Evolutionary conservation across 2,329 filamentous ascomycete genomes (phyloP), one percentile per base, ranked within the genome.

Genomic region (Botrytis medusae): DNA sequence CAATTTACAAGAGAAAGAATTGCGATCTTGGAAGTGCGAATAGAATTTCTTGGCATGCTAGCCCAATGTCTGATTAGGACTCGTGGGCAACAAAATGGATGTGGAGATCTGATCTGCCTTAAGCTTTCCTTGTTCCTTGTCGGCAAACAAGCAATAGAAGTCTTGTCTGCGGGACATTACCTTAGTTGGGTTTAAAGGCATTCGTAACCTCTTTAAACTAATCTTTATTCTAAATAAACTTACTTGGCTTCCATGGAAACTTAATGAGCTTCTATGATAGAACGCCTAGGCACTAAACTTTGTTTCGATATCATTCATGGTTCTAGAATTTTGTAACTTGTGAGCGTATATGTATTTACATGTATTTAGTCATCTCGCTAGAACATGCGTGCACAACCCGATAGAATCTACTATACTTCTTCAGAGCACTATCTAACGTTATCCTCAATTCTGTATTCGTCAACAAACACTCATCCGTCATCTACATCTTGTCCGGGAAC

Each of bases 91-190:
- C 10, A 44, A 57, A 70, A 51, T 44, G 40, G 37, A n/a, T 71
- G 32, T 64, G 59, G 69, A 71, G 69, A 71, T 71, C 69, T 51
- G 69, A 71, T 71, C 69, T 71, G 60, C 69, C 34, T 57, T 40
- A 51, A 71, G 59, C 69, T 62, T 71, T 48, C 40, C 54, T 34
- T 61, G 40, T n/a, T 14, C 68, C 68, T 61, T 62, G 68, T 46
- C 6, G 22, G 14, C n/a, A 46, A 46, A 61, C 18, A 48, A 62
- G 54, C 68, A 70, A 62, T 34, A n/a, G 51, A 62, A 62, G 54
- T 34, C 44, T 70, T 44, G n/a, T 61, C 9, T 62, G 25, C 14
- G 61, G 40, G 42, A 62, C 29, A 37, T 59, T 34, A 48, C 32
- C 57, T 40, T 25, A 40, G 34, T 40, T 10, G 5, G 59, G 69